These are phyloP conservation scores for Licmophora abbreviata DNA, from an alignment of 108 stramenopile species.

Conservation along the genomic window DNA sequence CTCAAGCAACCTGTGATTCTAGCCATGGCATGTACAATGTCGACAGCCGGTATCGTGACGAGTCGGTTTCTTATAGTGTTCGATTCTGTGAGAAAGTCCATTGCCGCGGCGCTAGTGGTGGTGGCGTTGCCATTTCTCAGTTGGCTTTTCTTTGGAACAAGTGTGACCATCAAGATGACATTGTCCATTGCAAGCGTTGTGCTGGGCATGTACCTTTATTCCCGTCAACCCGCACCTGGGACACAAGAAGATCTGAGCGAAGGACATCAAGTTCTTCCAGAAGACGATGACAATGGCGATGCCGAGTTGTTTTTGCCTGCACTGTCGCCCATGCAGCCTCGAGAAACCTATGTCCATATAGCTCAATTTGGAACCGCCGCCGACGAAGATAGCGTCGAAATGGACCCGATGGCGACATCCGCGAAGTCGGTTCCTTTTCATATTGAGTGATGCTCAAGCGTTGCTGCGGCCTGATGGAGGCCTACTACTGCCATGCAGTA, in stretches of 20 bases:
- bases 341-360: too few relatives aligned
- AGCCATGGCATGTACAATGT: background rate
- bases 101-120: background rate
- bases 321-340: too few relatives aligned
- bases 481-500: too few relatives aligned
- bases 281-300: too few relatives aligned
- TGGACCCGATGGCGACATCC: too few relatives aligned
- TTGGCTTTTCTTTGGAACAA: background rate
- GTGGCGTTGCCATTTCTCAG: background rate
- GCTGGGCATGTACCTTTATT: background rate
- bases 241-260: background rate
- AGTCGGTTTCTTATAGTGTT: background rate
- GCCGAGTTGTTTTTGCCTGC: too few relatives aligned
- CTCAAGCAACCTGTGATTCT: background rate
- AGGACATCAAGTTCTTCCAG: background rate
- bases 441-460: too few relatives aligned
- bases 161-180: background rate
- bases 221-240: background rate
- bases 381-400: too few relatives aligned
- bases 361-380: too few relatives aligned
- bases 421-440: too few relatives aligned
- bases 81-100: background rate
- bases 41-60: background rate
- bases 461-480: too few relatives aligned
- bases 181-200: background rate